Base-by-base conservation (phyloP, 129 eudicot species). In the Ambrosia trifida region DNA sequence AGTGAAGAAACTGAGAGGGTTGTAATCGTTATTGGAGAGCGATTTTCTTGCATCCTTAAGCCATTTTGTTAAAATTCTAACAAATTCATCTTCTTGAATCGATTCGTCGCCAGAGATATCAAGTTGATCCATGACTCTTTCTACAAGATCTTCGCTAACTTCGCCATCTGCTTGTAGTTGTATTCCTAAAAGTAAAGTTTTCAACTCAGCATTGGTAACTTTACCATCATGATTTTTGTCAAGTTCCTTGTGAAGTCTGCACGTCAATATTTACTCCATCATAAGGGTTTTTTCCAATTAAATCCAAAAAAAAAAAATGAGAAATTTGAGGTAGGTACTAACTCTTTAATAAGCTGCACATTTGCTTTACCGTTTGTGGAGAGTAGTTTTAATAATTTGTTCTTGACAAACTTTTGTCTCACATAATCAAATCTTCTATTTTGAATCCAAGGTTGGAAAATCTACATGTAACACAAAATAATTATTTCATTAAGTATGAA, bases 371-470 rank as follows among this genome's bases (percentile, higher is more conserved):
- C 96, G 40, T 86, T 82, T 18, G 38, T 49, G 0, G 85, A 76
- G 36, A 86, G 78, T 56, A 89, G 83, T 49, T 47, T 72, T 30
- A 79, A 50, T 28, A 89, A 75, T 73, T 76, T 85, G 84, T 84
- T 85, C 83, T 83, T 77, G 53, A 80, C 88, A 68, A 83, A 82
- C 18, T 84, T 80, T 53, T 74, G 84, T 69, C 75, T 77, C 82
- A 81, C 54, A 49, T 75, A 89, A 54, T 79, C 87, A 18, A 84
- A 78, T 80, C 75, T 79, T 59, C 92, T 78, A 57, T 74, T 79
- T 69, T 84, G 89, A 68, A 89, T 72, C 96, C 87, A 79, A 17
- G 96, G 96, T 69, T 80, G 87, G 78, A 89, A 89, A 36, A 82
- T 63, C 96, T 89, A 79, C 75, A 72, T 24, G 50, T 10, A 36